Evolutionary conservation across 805 yeast genomes (phyloP).

Genomic region (Metschnikowia koreensis): DNA sequence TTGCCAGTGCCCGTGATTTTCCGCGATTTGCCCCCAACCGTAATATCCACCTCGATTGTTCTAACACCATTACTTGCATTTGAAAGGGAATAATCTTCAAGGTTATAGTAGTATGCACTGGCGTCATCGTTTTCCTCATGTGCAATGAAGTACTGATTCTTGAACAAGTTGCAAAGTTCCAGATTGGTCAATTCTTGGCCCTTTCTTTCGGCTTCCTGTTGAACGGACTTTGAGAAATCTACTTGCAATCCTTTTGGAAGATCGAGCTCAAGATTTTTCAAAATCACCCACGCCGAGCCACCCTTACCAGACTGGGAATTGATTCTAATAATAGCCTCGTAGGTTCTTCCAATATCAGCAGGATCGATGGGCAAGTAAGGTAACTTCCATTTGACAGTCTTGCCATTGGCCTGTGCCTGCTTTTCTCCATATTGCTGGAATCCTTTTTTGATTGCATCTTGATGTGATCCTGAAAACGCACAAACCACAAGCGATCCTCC

Average conservation of each 20-base stretch:
- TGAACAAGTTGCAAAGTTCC: conserved; percentile 67
- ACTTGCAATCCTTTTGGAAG: conserved; percentile 80
- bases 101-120: conserved; percentile 27
- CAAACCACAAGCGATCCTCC: conserved; percentile 82
- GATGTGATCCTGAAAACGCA: conserved; percentile 85
- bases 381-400: conserved; percentile 57
- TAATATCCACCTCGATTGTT: conserved; percentile 49
- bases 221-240: conserved; percentile 70
- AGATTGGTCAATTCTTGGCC: conserved; percentile 68
- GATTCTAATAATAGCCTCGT: conserved; percentile 88
- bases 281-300: conserved; percentile 85
- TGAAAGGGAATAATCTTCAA: conserved; percentile 48
- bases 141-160: conserved; percentile 51
- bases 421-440: conserved; percentile 50
- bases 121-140: conserved; percentile 25
- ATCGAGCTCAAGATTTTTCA: conserved; percentile 72
- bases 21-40: conserved; percentile 30
- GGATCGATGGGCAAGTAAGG: conserved; percentile 88
- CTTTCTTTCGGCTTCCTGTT: conserved; percentile 61
- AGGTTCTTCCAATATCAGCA: conserved; percentile 80
- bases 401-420: conserved; percentile 31
- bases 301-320: conserved; percentile 89
- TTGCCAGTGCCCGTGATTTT: conserved; percentile 64
- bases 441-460: conserved; percentile 86
- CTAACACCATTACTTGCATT: conserved; percentile 37